Conservation (phyloP, 805 yeast species). For the Nakazawaea siamensis region DNA sequence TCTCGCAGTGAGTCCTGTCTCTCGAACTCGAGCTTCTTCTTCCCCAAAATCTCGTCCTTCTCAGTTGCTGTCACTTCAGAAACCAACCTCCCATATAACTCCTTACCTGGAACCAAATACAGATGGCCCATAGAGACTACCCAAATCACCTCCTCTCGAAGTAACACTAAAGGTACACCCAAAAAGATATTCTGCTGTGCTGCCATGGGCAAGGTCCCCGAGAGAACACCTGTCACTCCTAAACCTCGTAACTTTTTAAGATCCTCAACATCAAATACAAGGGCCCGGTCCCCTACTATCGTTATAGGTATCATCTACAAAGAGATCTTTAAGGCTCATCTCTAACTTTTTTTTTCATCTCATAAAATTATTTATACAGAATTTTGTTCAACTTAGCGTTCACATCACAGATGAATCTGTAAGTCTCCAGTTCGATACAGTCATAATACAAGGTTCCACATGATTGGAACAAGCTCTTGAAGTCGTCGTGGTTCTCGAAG, state of each 20-base stretch:
- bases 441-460: constrained; percentile 3
- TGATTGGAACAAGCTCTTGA: background rate
- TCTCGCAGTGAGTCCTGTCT: constrained; percentile 12
- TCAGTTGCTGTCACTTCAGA: constrained; percentile 11
- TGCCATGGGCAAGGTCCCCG: constrained; percentile 81
- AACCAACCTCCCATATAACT: constrained; percentile 18
- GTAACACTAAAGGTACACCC: constrained; percentile 72
- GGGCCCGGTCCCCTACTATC: constrained; percentile 33
- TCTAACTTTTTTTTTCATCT: no score
- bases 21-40: constrained; percentile 10
- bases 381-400: constrained; percentile 3
- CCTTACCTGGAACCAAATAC: constrained; percentile 32
- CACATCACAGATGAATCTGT: constrained; percentile 1
- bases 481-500: constrained; percentile 2
- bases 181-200: constrained; percentile 90
- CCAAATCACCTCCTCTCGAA: constrained; percentile 68
- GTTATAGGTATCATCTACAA: constrained; percentile 24
- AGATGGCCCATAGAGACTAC: constrained; percentile 37
- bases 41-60: constrained; percentile 7
- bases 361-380: background rate
- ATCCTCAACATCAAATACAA: constrained; percentile 51
- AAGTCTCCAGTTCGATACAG: constrained; percentile 1
- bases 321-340: no score
- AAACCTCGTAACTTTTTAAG: constrained; percentile 46
- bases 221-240: constrained; percentile 68